Percentiles rank a stretch among this genome's conserved stretches.
Conservation (phyloP, 768 basidiomycete species). For the Rhizopogon vulgaris region DNA sequence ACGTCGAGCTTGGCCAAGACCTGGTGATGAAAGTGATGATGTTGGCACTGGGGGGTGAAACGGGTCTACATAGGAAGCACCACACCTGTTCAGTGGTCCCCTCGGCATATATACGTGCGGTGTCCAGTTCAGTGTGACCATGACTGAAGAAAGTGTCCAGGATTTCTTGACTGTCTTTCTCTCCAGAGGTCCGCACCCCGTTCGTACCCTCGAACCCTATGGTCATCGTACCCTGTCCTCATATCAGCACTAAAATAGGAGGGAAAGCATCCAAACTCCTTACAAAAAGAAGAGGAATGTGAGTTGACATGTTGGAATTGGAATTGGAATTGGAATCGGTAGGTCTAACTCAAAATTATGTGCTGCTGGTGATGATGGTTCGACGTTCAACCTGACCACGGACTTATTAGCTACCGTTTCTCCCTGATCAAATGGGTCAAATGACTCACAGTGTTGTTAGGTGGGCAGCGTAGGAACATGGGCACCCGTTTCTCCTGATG, state of each 20-base stretch:
- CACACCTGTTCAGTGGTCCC: conserved; percentile 52
- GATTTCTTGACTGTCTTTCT: conserved; percentile 36
- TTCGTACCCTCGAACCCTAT: conserved; percentile 36
- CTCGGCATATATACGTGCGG: conserved; percentile 42
- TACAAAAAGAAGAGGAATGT: conserved; percentile 5
- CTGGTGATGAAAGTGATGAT: conserved; percentile 16
- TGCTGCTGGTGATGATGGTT: neutral
- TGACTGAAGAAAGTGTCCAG: conserved; percentile 36
- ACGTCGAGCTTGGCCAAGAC: conserved; percentile 36
- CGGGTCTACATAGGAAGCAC: neutral
- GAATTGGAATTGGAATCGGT: neutral
- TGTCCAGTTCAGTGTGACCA: conserved; percentile 44
- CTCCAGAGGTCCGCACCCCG: conserved; percentile 32
- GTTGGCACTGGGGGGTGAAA: neutral
- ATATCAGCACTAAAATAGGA: neutral
- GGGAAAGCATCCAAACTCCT: neutral
- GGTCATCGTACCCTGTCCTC: conserved; percentile 41
- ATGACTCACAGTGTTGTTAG: no score
- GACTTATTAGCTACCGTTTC: neutral
- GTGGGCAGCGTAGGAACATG: neutral
- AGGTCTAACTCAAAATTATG: neutral
- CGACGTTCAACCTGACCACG: neutral
- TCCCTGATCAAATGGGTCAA: no score
- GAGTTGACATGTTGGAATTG: conserved; percentile 1
- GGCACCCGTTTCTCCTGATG: neutral